These are phyloP conservation scores for Huntiella omanensis DNA, from an alignment of 2,329 filamentous ascomycete species.

Conservation along the genomic window DNA sequence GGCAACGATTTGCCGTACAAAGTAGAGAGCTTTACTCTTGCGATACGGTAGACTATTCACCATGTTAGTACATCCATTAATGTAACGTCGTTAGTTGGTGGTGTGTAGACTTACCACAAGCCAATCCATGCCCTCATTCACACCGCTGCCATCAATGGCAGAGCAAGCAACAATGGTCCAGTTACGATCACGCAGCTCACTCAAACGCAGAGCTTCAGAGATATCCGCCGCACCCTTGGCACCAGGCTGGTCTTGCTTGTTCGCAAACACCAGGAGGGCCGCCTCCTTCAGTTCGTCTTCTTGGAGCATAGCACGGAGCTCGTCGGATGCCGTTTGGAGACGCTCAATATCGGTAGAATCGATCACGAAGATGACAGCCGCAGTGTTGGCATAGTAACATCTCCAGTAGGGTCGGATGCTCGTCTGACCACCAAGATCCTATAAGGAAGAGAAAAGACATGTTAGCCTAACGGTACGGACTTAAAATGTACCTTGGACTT, in stretches of 20 bases:
- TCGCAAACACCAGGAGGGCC: slow-evolving; percentile 83
- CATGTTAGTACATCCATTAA: not conserved
- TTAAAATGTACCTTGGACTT: no score
- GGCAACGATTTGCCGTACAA: not conserved
- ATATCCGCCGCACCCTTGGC: slow-evolving; percentile 95
- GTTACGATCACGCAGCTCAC: slow-evolving; percentile 85
- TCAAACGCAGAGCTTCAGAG: slow-evolving; percentile 75
- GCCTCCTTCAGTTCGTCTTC: slow-evolving; percentile 94
- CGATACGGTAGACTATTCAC: not conserved
- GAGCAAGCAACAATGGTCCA: slow-evolving; percentile 99
- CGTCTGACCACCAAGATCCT: slow-evolving; percentile 95
- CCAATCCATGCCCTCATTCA: slow-evolving; percentile 98
- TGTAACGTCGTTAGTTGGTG: not conserved
- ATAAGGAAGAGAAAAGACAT: slow-evolving; percentile 7
- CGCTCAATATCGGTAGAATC: slow-evolving; percentile 96
- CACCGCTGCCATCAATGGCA: slow-evolving; percentile 84
- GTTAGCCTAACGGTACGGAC: slow-evolving; percentile 8
- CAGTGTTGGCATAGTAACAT: slow-evolving; percentile 98
- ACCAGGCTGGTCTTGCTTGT: slow-evolving; percentile 96
- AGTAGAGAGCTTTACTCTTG: slow-evolving; percentile 1
- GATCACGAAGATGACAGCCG: slow-evolving; percentile 95
- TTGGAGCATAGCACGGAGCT: slow-evolving; percentile 85
- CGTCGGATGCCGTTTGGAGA: slow-evolving; percentile 77
- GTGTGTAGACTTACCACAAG: slow-evolving; percentile 47
- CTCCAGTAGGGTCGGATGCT: slow-evolving; percentile 97